phyloP scores from a whole-genome alignment of 495 filamentous ascomycete genomes.

The Parachaetomium inaequale region DNA sequence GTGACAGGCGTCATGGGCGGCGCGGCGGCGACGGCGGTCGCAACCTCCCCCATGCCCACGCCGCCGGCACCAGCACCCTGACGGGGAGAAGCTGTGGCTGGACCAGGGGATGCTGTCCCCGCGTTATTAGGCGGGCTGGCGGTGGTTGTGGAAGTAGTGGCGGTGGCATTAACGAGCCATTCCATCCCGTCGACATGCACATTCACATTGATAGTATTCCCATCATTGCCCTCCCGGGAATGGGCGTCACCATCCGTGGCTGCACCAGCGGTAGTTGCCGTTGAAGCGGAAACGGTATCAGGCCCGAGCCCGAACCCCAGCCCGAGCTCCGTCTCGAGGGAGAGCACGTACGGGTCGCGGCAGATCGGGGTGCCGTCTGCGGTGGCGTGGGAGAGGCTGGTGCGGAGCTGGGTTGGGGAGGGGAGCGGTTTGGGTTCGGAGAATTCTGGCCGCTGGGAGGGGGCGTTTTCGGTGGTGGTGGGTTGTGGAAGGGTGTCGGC shows the following conservation, averaged over 20 bases:
- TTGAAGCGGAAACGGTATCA: background rate
- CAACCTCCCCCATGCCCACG: background rate
- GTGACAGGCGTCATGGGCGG: slow-evolving; percentile 18
- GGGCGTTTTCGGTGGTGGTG: background rate
- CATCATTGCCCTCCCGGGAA: background rate
- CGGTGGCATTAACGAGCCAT: no score
- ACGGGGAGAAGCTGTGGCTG: background rate
- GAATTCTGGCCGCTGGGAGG: background rate
- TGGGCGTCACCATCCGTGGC: no score
- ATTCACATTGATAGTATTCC: background rate
- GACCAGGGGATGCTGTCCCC: background rate
- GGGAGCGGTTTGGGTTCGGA: background rate
- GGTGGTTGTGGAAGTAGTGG: no score
- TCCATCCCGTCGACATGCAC: background rate
- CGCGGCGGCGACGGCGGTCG: background rate
- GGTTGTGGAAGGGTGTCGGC: no score
- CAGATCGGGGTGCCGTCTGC: slow-evolving; percentile 13
- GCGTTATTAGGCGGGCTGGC: background rate
- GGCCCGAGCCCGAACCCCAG: background rate
- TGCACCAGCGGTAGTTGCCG: background rate
- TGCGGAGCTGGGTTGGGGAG: background rate
- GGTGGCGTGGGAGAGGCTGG: background rate
- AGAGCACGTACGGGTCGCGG: slow-evolving; percentile 10
- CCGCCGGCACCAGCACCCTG: no score
- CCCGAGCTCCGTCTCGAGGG: slow-evolving; percentile 11